These are phyloP conservation scores for Kodamaea kakaduensis DNA, from an alignment of 805 yeast genomes.

Conservation along the genomic window DNA sequence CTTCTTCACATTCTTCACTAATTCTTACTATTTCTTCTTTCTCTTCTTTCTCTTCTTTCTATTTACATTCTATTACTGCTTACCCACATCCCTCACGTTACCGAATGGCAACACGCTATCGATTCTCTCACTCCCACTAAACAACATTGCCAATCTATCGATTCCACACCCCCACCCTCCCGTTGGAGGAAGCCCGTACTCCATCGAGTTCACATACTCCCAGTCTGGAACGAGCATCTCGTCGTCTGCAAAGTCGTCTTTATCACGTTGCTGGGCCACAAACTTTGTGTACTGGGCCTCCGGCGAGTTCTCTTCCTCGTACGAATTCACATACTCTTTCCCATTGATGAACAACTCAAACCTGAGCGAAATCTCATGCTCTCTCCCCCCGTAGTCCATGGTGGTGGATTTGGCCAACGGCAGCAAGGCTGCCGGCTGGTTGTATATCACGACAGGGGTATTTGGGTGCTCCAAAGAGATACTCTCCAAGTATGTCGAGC, in stretches of 20 bases:
- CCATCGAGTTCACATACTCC: constrained; percentile 70
- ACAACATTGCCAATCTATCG: constrained; percentile 80
- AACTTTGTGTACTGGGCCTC: constrained; percentile 64
- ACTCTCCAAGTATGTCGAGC: constrained; percentile 62
- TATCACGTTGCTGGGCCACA: constrained; percentile 48
- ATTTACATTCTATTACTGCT: constrained; percentile 39
- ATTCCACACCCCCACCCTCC: constrained; percentile 98
- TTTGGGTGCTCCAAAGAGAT: constrained; percentile 35
- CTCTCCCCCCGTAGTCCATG: constrained; percentile 20
- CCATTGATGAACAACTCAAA: constrained; percentile 84
- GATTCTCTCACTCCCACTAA: constrained; percentile 62
- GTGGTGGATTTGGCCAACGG: constrained; percentile 76
- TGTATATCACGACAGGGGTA: constrained; percentile 68
- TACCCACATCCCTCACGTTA: constrained; percentile 60
- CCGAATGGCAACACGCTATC: constrained; percentile 78
- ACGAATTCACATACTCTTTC: constrained; percentile 83
- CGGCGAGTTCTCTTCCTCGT: constrained; percentile 95
- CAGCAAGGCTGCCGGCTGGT: constrained; percentile 82
- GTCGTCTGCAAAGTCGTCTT: constrained; percentile 46
- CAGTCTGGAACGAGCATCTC: constrained; percentile 72
- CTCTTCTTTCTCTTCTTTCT: not conserved
- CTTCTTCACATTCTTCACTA: no score
- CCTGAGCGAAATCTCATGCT: constrained; percentile 52
- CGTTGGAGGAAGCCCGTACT: constrained; percentile 94
- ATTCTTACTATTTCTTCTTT: no score